Evolutionary conservation across 2,329 filamentous ascomycete species (phyloP), one percentile per base, ranked within the genome.

Genomic region (Lizonia empirigonia): DNA sequence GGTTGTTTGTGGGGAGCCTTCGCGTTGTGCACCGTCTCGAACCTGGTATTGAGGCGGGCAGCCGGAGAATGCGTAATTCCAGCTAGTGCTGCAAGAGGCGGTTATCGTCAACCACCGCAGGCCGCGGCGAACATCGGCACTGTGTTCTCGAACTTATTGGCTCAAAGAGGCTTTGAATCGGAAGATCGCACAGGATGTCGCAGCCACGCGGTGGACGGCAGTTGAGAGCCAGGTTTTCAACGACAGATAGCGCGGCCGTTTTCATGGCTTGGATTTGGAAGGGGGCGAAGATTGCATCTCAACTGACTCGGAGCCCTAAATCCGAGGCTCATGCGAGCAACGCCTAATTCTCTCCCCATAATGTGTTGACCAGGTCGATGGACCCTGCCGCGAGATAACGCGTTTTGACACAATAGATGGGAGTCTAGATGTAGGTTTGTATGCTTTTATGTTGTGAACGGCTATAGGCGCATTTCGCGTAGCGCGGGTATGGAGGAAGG

Each of bases 61-160:
- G 33, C 36, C 35, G 44, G 49, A 59, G 26, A 40, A 47, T 56
- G 35, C 45, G 49, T 48, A 44, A 35, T 50, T 34, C 42, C 16
- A 40, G 34, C 45, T 59, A 58, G 54, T 51, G 44, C 50, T 40
- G 36, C 20, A 52, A 50, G 41, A 55, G 44, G 55, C 55, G 51
- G 46, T 57, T 59, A 53, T 60, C 51, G 59, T 58, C 55, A 58
- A 56, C 40, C 36, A 50, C 30, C 13, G 41, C 46, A 44, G 29
- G 18, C 44, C 38, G 50, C 50, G 50, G 49, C 52, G 20, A 55
- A 44, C 50, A 48, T 41, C 46, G 54, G 53, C 33, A 51, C 41
- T 44, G 33, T 37, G 46, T 42, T 53, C 50, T 62, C 56, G 52
- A 56, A 49, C 53, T 18, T 38, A 23, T 30, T 58, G 50, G 50